These are phyloP conservation scores for Blastobotrys arbuscula DNA, from an alignment of 1,139 yeast genomes.

Conservation along the genomic window DNA sequence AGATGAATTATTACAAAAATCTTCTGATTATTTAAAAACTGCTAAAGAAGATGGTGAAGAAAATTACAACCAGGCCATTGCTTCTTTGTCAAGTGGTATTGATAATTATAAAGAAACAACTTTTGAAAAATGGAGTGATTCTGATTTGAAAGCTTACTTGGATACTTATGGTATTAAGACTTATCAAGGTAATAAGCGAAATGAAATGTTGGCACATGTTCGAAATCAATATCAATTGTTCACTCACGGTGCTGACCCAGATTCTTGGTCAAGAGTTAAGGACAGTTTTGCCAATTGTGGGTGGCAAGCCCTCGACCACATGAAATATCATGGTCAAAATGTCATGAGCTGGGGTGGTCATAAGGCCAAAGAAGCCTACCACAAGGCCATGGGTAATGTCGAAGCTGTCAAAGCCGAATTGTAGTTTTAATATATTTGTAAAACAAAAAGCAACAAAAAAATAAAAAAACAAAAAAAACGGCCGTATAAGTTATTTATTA, in stretches of 20 bases:
- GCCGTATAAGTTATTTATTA: not conserved
- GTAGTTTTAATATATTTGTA: not conserved
- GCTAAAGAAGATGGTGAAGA: slow-evolving; percentile 27
- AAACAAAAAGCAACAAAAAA: no score
- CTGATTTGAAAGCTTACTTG: slow-evolving; percentile 51
- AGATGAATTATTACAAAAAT: slow-evolving; percentile 37
- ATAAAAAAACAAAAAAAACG: no score
- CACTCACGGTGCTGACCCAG: slow-evolving; percentile 18
- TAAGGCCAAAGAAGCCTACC: slow-evolving; percentile 8
- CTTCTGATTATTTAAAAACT: slow-evolving; percentile 32
- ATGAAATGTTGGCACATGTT: slow-evolving; percentile 45
- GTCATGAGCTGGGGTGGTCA: slow-evolving; percentile 5
- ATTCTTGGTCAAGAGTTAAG: slow-evolving; percentile 11
- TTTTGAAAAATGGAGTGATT: slow-evolving; percentile 48
- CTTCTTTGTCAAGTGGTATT: slow-evolving; percentile 23
- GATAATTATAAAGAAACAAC: slow-evolving; percentile 33
- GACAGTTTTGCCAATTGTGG: slow-evolving; percentile 11
- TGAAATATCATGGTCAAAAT: slow-evolving; percentile 6
- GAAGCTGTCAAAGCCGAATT: slow-evolving; percentile 8
- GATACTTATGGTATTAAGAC: slow-evolving; percentile 46
- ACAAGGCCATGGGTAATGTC: slow-evolving; percentile 4
- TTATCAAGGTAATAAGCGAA: slow-evolving; percentile 38
- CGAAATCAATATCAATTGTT: slow-evolving; percentile 15
- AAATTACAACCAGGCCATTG: slow-evolving; percentile 20
- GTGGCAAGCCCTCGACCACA: not conserved